phyloP scores from a whole-genome alignment of 2,329 filamentous ascomycete genomes.

The Pseudocercospora fuligena region DNA sequence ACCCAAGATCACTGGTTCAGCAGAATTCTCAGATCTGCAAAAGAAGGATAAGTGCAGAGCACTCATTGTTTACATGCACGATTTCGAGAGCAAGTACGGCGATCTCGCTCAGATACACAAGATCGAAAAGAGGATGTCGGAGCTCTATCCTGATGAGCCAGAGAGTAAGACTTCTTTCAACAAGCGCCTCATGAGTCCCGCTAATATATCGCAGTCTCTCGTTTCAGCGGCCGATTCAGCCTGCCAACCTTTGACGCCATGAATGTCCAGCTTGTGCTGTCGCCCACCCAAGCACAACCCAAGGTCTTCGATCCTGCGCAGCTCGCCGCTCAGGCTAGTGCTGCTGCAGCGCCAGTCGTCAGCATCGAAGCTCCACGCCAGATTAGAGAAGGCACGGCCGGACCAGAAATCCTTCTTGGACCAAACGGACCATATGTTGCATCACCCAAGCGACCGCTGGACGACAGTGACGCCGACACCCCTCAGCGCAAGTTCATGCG shows the following conservation, averaged over 20 bases:
- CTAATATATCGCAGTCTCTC: slow-evolving; percentile 39
- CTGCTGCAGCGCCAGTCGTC: slow-evolving; percentile 26
- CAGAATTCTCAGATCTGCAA: slow-evolving; percentile 63
- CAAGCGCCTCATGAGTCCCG: neutral
- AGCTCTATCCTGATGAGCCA: slow-evolving; percentile 89
- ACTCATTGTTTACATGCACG: slow-evolving; percentile 89
- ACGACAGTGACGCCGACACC: slow-evolving; percentile 66
- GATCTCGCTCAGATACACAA: slow-evolving; percentile 90
- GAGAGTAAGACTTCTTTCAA: slow-evolving; percentile 54
- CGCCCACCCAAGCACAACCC: slow-evolving; percentile 74
- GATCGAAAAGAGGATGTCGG: slow-evolving; percentile 88
- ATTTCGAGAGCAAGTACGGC: slow-evolving; percentile 92
- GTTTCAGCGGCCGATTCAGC: slow-evolving; percentile 77
- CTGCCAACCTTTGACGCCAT: slow-evolving; percentile 77
- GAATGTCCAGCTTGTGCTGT: slow-evolving; percentile 79
- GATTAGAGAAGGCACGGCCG: slow-evolving; percentile 19
- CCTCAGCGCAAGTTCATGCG: slow-evolving; percentile 85
- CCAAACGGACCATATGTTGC: slow-evolving; percentile 43
- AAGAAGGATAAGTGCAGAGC: slow-evolving; percentile 70
- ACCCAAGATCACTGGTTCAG: slow-evolving; percentile 67
- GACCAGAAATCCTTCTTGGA: slow-evolving; percentile 36
- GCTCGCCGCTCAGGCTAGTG: slow-evolving; percentile 23
- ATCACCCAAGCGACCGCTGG: slow-evolving; percentile 55
- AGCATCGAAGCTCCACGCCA: slow-evolving; percentile 20
- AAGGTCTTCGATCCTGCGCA: slow-evolving; percentile 32